Evolutionary conservation across 495 filamentous ascomycete genomes (phyloP), one percentile per base, ranked within the genome.

Genomic region (Alectoria sarmentosa): DNA sequence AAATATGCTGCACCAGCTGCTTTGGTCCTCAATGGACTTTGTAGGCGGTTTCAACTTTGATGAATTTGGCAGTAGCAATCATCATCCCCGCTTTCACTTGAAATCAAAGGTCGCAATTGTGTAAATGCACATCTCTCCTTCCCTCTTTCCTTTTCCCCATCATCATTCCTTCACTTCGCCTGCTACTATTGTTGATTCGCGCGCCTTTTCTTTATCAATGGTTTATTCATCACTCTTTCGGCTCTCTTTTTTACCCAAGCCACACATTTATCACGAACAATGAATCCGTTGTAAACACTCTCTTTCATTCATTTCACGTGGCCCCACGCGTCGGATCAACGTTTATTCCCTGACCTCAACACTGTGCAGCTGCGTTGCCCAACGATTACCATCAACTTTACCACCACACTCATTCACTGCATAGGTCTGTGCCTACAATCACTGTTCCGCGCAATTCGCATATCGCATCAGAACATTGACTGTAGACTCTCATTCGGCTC

Each of bases 341-440:
- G 8, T 30, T 55, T 30, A 10, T 55, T 55, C 34, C 5, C 46
- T 21, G 0, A 3, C 28, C 15, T 19, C 15, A 19, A 30, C 17
- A 21, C 52, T 21, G 28, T 34, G 17, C 52, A 55, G 52, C 52
- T 55, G 52, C 7, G 52, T 30, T 34, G 52, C 52, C 5, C 52
- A 55, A 55, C 17, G 3, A 21, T 4, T 21, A 19, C 21, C 21
- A 30, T 34, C 52, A 55, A 55, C 52, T 17, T 55, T 21, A 34
- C 52, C 17, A 55, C 52, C 52, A 55, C 52, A 19, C 17, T 55
- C 52, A 9, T 55, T 34, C 52, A 55, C 14, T 21, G 34, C 30
- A 55, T 21, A 55, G 52, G 30, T 55, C 52, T 34, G 52, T 34
- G 52, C 30, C 52, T 55, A 55, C 52, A 21, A 55, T 55, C 52